These are phyloP conservation scores for Pichia norvegensis DNA, from an alignment of 1,139 yeast species.

Conservation along the genomic window DNA sequence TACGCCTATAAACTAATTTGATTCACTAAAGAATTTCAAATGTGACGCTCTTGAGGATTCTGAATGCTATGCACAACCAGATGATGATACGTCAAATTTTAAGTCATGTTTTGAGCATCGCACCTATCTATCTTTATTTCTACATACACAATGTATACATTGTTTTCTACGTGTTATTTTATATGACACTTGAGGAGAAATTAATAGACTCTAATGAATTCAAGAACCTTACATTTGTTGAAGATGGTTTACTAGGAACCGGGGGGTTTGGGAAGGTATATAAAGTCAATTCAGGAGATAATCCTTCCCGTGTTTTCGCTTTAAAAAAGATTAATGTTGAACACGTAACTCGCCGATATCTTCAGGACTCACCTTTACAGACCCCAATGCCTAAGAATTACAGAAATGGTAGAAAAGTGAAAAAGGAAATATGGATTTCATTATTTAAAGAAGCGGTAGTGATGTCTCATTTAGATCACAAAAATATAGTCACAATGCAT, in stretches of 20 bases:
- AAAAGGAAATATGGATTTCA: slow-evolving; percentile 7
- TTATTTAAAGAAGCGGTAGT: slow-evolving; percentile 78
- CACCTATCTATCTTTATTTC: too few species aligned
- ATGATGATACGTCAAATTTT: too few species aligned
- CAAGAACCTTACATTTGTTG: background rate
- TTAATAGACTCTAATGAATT: background rate
- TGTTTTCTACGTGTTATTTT: too few species aligned
- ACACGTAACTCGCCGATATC: slow-evolving; percentile 25
- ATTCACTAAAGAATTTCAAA: background rate
- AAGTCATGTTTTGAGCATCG: background rate
- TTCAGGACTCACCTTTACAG: slow-evolving; percentile 15
- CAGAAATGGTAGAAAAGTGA: background rate
- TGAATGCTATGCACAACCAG: too few species aligned
- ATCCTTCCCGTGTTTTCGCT: slow-evolving; percentile 59
- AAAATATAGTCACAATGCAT: slow-evolving; percentile 81
- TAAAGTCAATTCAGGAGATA: slow-evolving; percentile 51
- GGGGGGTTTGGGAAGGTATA: slow-evolving; percentile 78
- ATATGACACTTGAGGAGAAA: background rate
- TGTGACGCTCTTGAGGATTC: too few species aligned
- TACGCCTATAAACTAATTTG: background rate
- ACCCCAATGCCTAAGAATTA: slow-evolving; percentile 1
- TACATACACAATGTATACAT: too few species aligned
- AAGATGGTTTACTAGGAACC: slow-evolving; percentile 39
- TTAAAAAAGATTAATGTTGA: slow-evolving; percentile 70
- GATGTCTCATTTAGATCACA: slow-evolving; percentile 72